Conservation (phyloP, 2,329 filamentous ascomycete genomes). For the Rutstroemia sp. region DNA sequence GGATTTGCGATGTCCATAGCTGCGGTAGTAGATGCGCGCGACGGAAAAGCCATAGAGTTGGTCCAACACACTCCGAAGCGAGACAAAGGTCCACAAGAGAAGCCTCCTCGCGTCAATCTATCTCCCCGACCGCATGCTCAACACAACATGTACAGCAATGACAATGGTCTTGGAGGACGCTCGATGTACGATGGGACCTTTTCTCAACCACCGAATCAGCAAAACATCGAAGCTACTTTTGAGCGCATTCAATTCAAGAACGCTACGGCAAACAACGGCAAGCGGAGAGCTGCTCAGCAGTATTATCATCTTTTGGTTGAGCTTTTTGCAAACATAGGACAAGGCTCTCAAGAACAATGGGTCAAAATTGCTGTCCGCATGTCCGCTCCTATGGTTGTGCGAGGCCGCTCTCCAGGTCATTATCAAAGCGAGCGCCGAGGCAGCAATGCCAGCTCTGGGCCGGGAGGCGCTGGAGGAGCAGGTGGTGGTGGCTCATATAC, state of each 20-base stretch:
- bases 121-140: conserved; percentile 25
- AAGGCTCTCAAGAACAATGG: conserved; percentile 35
- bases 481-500: conserved; percentile 26
- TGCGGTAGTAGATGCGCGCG: conserved; percentile 55
- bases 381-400: conserved; percentile 58
- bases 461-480: conserved; percentile 36
- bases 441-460: conserved; percentile 45
- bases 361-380: conserved; percentile 51
- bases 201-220: conserved; percentile 22
- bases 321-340: conserved; percentile 49
- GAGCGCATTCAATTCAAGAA: conserved; percentile 71
- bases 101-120: conserved; percentile 42
- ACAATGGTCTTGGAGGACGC: conserved; percentile 17
- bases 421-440: conserved; percentile 48
- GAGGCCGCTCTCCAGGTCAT: conserved; percentile 56
- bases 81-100: conserved; percentile 61
- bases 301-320: conserved; percentile 67
- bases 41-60: conserved; percentile 59
- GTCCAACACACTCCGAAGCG: conserved; percentile 70
- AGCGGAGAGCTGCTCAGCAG: conserved; percentile 63
- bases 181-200: conserved; percentile 19
- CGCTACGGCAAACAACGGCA: conserved; percentile 69
- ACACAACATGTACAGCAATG: conserved; percentile 20
- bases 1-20: conserved; percentile 59
- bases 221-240: conserved; percentile 38